Evolutionary conservation across 345 rosid species (phyloP).

Genomic region (Ailanthus altissimus): DNA sequence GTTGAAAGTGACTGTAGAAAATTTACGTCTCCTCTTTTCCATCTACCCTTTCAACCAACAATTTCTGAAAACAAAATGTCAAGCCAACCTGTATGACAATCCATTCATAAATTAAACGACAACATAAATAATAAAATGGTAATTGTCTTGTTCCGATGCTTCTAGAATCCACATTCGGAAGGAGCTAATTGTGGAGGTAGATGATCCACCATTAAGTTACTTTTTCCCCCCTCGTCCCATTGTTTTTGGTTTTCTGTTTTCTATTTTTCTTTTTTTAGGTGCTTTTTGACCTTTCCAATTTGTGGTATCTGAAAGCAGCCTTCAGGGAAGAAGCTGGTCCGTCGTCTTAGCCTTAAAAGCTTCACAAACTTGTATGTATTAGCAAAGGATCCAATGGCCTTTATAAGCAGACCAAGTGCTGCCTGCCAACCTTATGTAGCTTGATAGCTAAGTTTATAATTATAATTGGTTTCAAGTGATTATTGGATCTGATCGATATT

Average conservation of each 20-base stretch:
- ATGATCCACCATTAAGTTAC: neutral
- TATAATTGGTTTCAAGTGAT: too few species aligned
- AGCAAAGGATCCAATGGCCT: conserved; percentile 5
- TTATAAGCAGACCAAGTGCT: neutral
- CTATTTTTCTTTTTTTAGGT: too few species aligned
- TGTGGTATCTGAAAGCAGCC: neutral
- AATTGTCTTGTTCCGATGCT: too few species aligned
- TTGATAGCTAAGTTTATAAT: too few species aligned
- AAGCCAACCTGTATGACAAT: conserved; percentile 17
- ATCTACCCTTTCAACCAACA: conserved; percentile 18
- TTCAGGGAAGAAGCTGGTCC: conserved; percentile 8
- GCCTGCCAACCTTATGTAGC: neutral
- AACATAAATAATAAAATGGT: too few species aligned
- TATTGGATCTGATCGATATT: too few species aligned
- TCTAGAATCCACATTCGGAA: too few species aligned
- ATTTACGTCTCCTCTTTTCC: conserved; percentile 7
- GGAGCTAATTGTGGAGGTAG: conserved; percentile 3
- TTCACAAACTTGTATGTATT: conserved; percentile 16
- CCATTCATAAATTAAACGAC: too few species aligned
- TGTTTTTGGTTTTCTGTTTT: too few species aligned
- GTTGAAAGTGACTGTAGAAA: neutral
- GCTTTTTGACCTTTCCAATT: neutral
- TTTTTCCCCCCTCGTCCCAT: too few species aligned
- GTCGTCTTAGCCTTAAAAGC: conserved; percentile 11
- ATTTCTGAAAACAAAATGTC: conserved; percentile 16